Evolutionary conservation across 768 basidiomycete genomes (phyloP).

Genomic region (Basidioascus undulatus): DNA sequence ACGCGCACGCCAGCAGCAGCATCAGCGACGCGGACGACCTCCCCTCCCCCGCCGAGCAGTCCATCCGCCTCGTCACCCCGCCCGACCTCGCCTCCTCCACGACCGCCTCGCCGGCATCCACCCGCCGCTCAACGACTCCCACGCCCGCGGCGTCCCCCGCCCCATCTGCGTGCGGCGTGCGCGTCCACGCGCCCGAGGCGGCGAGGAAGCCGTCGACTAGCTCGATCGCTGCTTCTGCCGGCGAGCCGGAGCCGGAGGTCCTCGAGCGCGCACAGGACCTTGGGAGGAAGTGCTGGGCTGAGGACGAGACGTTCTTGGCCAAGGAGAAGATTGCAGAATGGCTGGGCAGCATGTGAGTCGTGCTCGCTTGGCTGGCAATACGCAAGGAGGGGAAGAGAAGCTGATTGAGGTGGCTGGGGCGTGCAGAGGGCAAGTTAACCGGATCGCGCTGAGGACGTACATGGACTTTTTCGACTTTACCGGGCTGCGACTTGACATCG

Average conservation of each 20-base stretch:
- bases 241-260: not conserved
- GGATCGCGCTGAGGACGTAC: conserved; percentile 48
- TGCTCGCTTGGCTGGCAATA: not conserved
- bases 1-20: no score
- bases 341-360: conserved; percentile 69
- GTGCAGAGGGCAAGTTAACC: conserved; percentile 48
- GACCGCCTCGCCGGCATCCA: not conserved
- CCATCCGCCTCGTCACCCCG: not conserved
- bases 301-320: conserved; percentile 58
- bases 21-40: no score
- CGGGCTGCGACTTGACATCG: conserved; percentile 54
- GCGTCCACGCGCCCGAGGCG: not conserved
- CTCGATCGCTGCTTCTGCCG: not conserved
- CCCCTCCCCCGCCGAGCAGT: not conserved
- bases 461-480: conserved; percentile 74
- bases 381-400: no score
- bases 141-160: not conserved
- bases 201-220: not conserved
- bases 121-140: not conserved
- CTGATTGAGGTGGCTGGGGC: not conserved
- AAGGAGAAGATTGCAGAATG: conserved; percentile 91
- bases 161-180: not conserved
- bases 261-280: conserved; percentile 35
- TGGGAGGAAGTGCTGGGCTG: conserved; percentile 56
- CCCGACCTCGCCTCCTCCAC: not conserved